These are phyloP conservation scores for Pythium utonaiense DNA, from an alignment of 352 stramenopile genomes.

Conservation along the genomic window DNA sequence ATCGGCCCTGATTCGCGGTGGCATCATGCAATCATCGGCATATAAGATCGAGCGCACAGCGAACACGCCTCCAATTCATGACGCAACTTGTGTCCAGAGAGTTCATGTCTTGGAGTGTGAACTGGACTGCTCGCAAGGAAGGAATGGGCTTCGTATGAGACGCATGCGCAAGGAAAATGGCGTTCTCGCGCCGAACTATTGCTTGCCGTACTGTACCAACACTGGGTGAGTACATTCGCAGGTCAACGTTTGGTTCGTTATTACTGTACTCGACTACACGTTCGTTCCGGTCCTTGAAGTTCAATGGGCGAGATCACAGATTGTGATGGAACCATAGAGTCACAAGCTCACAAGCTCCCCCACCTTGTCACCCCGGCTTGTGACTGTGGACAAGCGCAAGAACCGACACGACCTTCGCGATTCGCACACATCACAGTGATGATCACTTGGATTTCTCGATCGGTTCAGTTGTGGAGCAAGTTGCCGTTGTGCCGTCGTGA, in stretches of 20 bases:
- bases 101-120: not conserved
- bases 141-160: not conserved
- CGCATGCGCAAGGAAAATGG: not conserved
- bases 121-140: not conserved
- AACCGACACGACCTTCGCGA: too few relatives aligned
- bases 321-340: not conserved
- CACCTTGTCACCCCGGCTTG: too few relatives aligned
- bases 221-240: too few relatives aligned
- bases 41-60: not conserved
- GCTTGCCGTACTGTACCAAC: too few relatives aligned
- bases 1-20: not conserved
- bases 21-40: not conserved
- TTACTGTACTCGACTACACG: too few relatives aligned
- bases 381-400: too few relatives aligned
- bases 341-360: not conserved
- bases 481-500: constrained; percentile 18
- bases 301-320: not conserved
- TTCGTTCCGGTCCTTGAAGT: not conserved
- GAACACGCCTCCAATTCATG: not conserved
- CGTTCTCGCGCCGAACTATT: too few relatives aligned
- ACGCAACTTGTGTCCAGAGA: not conserved
- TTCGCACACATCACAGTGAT: too few relatives aligned
- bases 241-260: too few relatives aligned
- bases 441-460: not conserved
- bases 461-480: constrained; percentile 18